phyloP scores from a whole-genome alignment of 257 asterid genomes.

The Salvia rosmarinus region DNA sequence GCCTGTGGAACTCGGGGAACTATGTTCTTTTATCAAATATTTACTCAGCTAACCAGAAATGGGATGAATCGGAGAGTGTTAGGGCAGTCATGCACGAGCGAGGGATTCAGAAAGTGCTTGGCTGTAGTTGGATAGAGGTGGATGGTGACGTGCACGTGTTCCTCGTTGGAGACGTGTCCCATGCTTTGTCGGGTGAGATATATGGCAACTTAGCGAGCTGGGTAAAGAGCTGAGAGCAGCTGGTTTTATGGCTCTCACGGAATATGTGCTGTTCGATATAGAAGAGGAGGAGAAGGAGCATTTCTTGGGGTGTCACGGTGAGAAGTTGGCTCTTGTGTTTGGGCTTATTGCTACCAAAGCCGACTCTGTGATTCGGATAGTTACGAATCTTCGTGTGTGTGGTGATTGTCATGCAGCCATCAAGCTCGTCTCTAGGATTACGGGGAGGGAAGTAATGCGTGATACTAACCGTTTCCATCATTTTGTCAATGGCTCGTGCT shows the following conservation, averaged over 20 bases:
- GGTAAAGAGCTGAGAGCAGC: not conserved
- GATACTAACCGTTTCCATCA: constrained; percentile 33
- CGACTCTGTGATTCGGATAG: not conserved
- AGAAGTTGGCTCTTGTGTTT: constrained; percentile 27
- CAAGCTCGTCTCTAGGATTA: constrained; percentile 24
- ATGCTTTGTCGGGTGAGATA: constrained; percentile 21
- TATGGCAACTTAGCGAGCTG: constrained; percentile 10
- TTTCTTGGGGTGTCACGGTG: constrained; percentile 25
- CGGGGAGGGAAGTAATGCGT: constrained; percentile 12
- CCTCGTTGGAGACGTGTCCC: constrained; percentile 27
- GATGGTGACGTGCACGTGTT: constrained; percentile 31
- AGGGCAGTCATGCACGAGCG: constrained; percentile 21
- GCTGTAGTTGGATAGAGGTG: constrained; percentile 31
- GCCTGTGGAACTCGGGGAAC: constrained; percentile 32
- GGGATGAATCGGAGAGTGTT: constrained; percentile 21
- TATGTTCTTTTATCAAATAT: constrained; percentile 31
- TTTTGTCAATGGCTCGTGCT: constrained; percentile 27
- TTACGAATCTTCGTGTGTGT: constrained; percentile 21
- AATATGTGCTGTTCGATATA: constrained; percentile 13
- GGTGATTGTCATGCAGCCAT: constrained; percentile 24
- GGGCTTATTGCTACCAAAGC: constrained; percentile 14
- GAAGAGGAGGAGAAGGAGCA: constrained; percentile 34
- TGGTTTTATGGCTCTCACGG: constrained; percentile 6
- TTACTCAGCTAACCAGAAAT: constrained; percentile 22
- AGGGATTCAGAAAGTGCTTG: constrained; percentile 27